Base-by-base conservation (phyloP, 1,284 basidiomycete genomes). In the Sutorius eximius region DNA sequence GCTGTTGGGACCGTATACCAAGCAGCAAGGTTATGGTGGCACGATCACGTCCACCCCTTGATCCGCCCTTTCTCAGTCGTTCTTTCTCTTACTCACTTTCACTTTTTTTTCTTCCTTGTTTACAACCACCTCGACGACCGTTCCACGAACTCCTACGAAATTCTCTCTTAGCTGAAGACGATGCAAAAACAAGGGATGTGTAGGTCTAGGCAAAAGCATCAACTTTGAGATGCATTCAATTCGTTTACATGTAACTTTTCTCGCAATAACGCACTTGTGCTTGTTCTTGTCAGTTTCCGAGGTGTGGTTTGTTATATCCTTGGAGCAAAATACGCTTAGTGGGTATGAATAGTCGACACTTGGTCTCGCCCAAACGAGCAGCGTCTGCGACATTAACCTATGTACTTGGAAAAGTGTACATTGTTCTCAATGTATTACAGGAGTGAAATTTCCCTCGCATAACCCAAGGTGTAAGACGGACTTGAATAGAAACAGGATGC, bases 21-120 rank as follows among this genome's bases (percentile, higher is more conserved):
- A 42, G 24, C 51, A 46, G 11, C 51, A 49, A 10, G 34, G 43
- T 8, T 68, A 68, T 30, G 64, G 66, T 3, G 55, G 64, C 9
- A 58, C 60, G 15, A 20, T 40, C 30, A 54, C 22, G 0, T 24
- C 32, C 12, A 32, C 36, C 30, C 13, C 52, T 44, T 64, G 45
- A 64, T 45, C 18, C 20, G 29, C 18, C 3, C 2, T 13, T 2
- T 16, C 32, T 1, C 3, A 11, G 10, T 18, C 6, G 5, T 27
- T 27, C 10, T 20, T 11, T 15, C 12, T 29, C 16, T 27, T 6
- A 15, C 2, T 27, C 12, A 15, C 2, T 44, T 1, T 18, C 5
- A n/a, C 8, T 24, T 9, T 27, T 12, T 4, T 29, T 13, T 8
- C 3, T 29, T 42, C 40, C 9, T 40, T n/a, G 36, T 3, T 37